phyloP scores from a whole-genome alignment of 306 rosid genomes.

The Inga laurina region DNA sequence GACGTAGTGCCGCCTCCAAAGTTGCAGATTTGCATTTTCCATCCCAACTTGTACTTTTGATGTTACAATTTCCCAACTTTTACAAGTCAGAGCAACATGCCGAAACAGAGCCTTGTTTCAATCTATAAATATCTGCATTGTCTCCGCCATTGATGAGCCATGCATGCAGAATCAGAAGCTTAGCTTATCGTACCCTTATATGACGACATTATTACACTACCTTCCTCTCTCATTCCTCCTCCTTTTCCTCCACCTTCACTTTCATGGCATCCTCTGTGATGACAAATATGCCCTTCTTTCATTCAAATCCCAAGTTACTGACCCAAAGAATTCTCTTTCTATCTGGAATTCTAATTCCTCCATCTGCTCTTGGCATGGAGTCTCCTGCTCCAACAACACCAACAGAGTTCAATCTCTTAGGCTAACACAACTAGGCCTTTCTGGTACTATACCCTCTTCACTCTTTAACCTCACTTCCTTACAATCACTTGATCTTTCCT shows the following conservation, averaged over 20 bases:
- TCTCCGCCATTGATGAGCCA: background rate
- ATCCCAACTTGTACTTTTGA: too few species aligned
- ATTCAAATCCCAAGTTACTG: conserved; percentile 12
- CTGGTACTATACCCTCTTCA: conserved; percentile 29
- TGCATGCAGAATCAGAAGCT: background rate
- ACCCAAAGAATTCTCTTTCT: background rate
- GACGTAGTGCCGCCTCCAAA: too few species aligned
- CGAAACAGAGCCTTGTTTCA: background rate
- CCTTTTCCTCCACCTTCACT: background rate
- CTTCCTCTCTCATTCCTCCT: background rate
- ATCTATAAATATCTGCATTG: conserved; percentile 27
- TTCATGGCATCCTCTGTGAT: conserved; percentile 15
- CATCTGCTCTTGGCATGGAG: background rate
- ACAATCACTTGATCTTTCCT: conserved; percentile 34
- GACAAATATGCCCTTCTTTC: conserved; percentile 28
- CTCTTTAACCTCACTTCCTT: conserved; percentile 40
- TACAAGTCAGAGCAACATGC: background rate
- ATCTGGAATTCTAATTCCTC: background rate
- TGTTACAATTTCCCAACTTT: background rate
- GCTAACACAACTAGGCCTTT: conserved; percentile 26
- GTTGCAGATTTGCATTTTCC: too few species aligned
- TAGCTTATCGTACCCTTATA: background rate
- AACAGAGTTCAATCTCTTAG: conserved; percentile 39
- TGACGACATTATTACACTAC: background rate
- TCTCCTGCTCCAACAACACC: conserved; percentile 34